phyloP scores from a whole-genome alignment of 1,139 yeast species.

The Hyphopichia burtonii region DNA sequence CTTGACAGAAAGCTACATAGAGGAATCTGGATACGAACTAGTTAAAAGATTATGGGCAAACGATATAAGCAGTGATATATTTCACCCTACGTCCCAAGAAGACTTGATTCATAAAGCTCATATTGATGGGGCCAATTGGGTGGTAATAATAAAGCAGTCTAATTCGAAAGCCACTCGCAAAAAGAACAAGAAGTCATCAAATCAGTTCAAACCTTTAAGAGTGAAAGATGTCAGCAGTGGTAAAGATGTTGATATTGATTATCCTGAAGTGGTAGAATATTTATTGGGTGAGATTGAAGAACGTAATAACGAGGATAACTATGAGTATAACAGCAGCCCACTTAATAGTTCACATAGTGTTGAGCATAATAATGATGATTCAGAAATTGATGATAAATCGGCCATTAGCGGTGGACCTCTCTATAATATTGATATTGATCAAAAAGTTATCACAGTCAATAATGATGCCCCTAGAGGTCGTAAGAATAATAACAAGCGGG shows the following conservation, averaged over 20 bases:
- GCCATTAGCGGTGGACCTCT: constrained; percentile 20
- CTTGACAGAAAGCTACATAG: constrained; percentile 51
- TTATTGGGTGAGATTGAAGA: constrained; percentile 46
- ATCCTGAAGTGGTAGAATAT: constrained; percentile 58
- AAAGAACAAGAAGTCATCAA: constrained; percentile 35
- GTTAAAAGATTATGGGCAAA: constrained; percentile 66
- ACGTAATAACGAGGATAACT: constrained; percentile 15
- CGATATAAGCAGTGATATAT: constrained; percentile 71
- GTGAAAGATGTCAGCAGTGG: constrained; percentile 60
- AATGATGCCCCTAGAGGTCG: constrained; percentile 72
- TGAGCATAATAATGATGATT: constrained; percentile 16
- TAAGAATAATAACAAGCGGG: constrained; percentile 67
- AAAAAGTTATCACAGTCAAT: constrained; percentile 59
- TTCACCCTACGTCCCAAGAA: constrained; percentile 55
- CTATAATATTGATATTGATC: constrained; percentile 45
- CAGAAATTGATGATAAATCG: constrained; percentile 5
- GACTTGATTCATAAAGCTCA: constrained; percentile 66
- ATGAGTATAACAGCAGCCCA: constrained; percentile 2
- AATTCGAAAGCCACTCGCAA: constrained; percentile 23
- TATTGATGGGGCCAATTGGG: constrained; percentile 70
- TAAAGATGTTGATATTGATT: constrained; percentile 68
- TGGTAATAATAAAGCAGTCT: constrained; percentile 68
- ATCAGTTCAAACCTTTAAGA: constrained; percentile 66
- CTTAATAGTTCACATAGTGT: background rate
- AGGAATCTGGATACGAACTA: constrained; percentile 62